A percentile compares a stretch with the other conserved stretches of the same genome.
Evolutionary conservation across 1,284 basidiomycete genomes (phyloP).

Genomic region (Fomitopsis betulina): DNA sequence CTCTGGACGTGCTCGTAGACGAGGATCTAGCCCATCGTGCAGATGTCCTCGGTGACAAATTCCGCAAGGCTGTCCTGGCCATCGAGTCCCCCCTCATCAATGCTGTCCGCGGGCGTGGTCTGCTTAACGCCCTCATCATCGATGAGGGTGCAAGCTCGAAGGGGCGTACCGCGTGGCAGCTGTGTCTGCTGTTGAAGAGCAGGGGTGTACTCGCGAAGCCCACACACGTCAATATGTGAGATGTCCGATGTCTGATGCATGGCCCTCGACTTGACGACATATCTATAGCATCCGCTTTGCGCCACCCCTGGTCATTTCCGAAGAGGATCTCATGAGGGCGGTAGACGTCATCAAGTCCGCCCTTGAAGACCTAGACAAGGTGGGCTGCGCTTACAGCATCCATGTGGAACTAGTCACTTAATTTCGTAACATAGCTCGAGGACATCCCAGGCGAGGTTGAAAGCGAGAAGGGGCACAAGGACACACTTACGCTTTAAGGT

Average conservation of each 20-base stretch:
- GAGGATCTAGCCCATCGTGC: slow-evolving; percentile 85
- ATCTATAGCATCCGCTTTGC: slow-evolving; percentile 83
- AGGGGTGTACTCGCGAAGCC: slow-evolving; percentile 93
- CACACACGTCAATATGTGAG: slow-evolving; percentile 91
- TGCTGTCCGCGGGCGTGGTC: slow-evolving; percentile 78
- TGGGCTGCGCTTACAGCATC: slow-evolving; percentile 29
- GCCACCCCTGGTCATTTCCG: slow-evolving; percentile 89
- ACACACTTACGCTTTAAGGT: slow-evolving; percentile 31
- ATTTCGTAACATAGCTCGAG: slow-evolving; percentile 43
- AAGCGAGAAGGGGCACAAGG: slow-evolving; percentile 50
- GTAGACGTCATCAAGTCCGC: slow-evolving; percentile 76
- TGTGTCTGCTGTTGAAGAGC: slow-evolving; percentile 90
- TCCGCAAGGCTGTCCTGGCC: slow-evolving; percentile 65
- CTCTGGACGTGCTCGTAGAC: slow-evolving; percentile 83
- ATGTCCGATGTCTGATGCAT: slow-evolving; percentile 9
- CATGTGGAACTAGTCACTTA: not conserved
- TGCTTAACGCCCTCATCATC: slow-evolving; percentile 94
- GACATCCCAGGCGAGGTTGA: slow-evolving; percentile 68
- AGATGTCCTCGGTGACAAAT: slow-evolving; percentile 72
- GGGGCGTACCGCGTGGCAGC: slow-evolving; percentile 90
- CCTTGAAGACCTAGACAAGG: slow-evolving; percentile 79
- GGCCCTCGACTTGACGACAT: not conserved
- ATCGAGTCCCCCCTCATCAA: slow-evolving; percentile 71
- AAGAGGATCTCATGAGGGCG: slow-evolving; percentile 77
- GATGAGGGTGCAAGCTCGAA: slow-evolving; percentile 76